Evolutionary conservation across 495 filamentous ascomycete species (phyloP).

Genomic region (Sabuloglossum arenarium): DNA sequence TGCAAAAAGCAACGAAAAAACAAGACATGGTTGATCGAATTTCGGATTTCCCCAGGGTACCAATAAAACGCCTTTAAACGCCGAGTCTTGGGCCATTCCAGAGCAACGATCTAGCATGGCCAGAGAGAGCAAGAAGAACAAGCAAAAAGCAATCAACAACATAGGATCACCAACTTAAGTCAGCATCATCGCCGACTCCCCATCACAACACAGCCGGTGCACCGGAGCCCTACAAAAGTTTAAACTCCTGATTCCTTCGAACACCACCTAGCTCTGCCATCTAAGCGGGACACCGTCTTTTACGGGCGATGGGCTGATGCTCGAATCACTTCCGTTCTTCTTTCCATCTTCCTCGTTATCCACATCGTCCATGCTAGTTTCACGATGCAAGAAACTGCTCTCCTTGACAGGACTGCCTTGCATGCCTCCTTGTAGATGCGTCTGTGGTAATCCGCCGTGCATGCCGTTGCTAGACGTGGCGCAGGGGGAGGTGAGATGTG

Average conservation of each 20-base stretch:
- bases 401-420: constrained; percentile 69
- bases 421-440: constrained; percentile 21
- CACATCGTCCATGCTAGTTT: constrained; percentile 49
- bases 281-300: constrained; percentile 45
- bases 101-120: neutral
- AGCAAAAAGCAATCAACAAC: neutral
- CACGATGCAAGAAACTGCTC: constrained; percentile 58
- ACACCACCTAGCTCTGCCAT: constrained; percentile 14
- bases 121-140: neutral
- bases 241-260: neutral
- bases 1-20: neutral
- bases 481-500: constrained; percentile 59
- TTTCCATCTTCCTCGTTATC: constrained; percentile 19
- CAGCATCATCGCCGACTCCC: neutral
- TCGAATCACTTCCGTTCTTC: constrained; percentile 7
- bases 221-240: neutral
- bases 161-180: neutral
- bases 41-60: neutral
- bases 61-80: neutral
- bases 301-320: constrained; percentile 25
- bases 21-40: neutral
- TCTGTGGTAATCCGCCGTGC: constrained; percentile 12
- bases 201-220: neutral
- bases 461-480: constrained; percentile 18
- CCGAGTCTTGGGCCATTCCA: neutral